Evolutionary conservation across 257 asterid genomes (phyloP).

Genomic region (Primulina huaijiensis): DNA sequence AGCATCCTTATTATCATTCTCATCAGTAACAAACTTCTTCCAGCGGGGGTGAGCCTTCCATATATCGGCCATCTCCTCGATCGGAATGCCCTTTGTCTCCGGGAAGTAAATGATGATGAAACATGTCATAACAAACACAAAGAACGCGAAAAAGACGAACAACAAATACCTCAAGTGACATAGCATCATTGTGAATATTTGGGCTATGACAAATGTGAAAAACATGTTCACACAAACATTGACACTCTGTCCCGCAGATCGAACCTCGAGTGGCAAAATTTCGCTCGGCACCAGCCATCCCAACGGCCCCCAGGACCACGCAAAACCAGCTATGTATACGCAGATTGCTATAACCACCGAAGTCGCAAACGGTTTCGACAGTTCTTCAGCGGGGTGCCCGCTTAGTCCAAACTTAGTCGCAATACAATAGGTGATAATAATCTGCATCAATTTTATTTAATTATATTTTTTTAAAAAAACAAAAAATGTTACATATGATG

Average conservation of each 20-base stretch:
- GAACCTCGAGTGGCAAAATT: constrained; percentile 31
- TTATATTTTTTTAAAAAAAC: no score
- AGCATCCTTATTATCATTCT: no score
- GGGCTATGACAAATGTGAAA: constrained; percentile 31
- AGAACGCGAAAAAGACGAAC: constrained; percentile 27
- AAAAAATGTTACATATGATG: no score
- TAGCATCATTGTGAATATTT: constrained; percentile 22
- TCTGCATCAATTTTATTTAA: neutral
- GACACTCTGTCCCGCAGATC: constrained; percentile 37
- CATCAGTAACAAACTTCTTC: neutral
- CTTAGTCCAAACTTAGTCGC: constrained; percentile 22
- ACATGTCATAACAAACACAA: constrained; percentile 27
- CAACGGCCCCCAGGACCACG: constrained; percentile 39
- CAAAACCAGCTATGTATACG: constrained; percentile 27
- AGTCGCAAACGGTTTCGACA: constrained; percentile 7
- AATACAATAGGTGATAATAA: constrained; percentile 13
- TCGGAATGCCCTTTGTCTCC: neutral
- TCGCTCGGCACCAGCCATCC: constrained; percentile 42
- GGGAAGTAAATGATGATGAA: neutral
- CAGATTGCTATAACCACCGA: constrained; percentile 23
- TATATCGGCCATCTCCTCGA: neutral
- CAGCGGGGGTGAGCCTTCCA: neutral
- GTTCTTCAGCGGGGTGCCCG: constrained; percentile 8
- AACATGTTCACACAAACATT: constrained; percentile 31
- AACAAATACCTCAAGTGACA: constrained; percentile 28